A percentile compares a stretch with the other conserved stretches of the same genome.
Evolutionary conservation across 2,329 filamentous ascomycete genomes (phyloP).

Genomic region (Sphaceloma murrayae): DNA sequence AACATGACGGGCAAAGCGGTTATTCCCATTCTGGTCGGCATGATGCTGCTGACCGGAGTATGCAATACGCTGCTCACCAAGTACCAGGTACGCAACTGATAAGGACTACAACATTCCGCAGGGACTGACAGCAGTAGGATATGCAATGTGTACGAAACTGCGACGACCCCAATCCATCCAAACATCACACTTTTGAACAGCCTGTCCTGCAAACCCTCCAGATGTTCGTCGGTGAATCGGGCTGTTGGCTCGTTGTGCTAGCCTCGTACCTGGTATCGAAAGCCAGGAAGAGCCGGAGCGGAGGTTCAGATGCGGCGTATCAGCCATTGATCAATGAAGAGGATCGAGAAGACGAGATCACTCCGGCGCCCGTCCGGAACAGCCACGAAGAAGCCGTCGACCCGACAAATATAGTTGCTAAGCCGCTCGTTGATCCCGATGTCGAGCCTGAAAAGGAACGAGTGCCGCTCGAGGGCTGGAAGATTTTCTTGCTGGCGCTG

Average conservation of each 20-base stretch:
- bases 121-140: constrained; percentile 48
- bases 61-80: constrained; percentile 97
- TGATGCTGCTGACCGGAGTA: constrained; percentile 94
- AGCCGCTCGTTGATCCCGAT: constrained; percentile 39
- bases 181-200: constrained; percentile 74
- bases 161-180: constrained; percentile 55
- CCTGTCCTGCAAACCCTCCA: constrained; percentile 91
- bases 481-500: constrained; percentile 64
- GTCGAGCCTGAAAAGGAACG: constrained; percentile 28
- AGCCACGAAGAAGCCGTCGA: constrained; percentile 23
- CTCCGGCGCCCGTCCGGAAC: neutral
- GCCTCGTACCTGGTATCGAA: constrained; percentile 56
- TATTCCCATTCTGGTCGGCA: constrained; percentile 77
- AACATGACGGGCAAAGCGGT: constrained; percentile 61
- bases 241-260: constrained; percentile 86
- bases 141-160: constrained; percentile 96
- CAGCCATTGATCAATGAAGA: constrained; percentile 18
- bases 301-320: constrained; percentile 9
- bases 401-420: constrained; percentile 37
- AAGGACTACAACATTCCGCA: neutral
- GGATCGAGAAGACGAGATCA: constrained; percentile 1
- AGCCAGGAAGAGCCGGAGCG: constrained; percentile 12
- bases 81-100: constrained; percentile 58
- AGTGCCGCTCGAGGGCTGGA: constrained; percentile 56
- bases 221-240: constrained; percentile 96